Conservation (phyloP, 768 basidiomycete genomes). For the Tricholoma saponaceum region DNA sequence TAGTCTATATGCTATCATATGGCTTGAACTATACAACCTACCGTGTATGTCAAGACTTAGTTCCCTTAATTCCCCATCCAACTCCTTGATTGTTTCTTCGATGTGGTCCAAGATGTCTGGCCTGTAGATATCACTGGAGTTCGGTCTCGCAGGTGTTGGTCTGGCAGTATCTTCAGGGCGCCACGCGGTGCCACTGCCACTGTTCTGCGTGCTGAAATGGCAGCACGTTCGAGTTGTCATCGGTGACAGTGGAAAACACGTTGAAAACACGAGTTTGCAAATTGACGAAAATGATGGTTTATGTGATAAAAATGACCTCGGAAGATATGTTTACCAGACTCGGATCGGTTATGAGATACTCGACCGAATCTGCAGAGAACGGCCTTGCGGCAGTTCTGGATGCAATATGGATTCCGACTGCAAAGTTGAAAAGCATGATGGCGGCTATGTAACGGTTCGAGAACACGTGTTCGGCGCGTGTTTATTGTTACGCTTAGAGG, state of each 20-base stretch:
- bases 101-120: constrained; percentile 59
- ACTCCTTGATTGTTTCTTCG: constrained; percentile 45
- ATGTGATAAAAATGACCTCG: too few species aligned
- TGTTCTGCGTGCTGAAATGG: background rate
- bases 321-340: too few species aligned
- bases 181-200: constrained; percentile 31
- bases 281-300: too few species aligned
- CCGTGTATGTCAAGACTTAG: constrained; percentile 74
- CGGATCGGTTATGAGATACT: too few species aligned
- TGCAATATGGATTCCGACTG: too few species aligned
- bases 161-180: constrained; percentile 32
- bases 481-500: background rate
- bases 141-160: constrained; percentile 28
- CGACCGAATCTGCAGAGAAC: too few species aligned
- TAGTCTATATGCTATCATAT: background rate
- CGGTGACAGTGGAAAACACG: background rate
- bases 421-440: too few species aligned
- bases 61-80: constrained; percentile 50
- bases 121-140: constrained; percentile 36
- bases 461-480: background rate
- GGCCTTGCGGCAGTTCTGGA: too few species aligned
- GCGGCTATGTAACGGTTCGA: too few species aligned
- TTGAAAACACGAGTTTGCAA: too few species aligned
- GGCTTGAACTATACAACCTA: constrained; percentile 21
- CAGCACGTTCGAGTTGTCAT: background rate